phyloP scores from a whole-genome alignment of 768 basidiomycete genomes.

The Phaeotremella fagi region DNA sequence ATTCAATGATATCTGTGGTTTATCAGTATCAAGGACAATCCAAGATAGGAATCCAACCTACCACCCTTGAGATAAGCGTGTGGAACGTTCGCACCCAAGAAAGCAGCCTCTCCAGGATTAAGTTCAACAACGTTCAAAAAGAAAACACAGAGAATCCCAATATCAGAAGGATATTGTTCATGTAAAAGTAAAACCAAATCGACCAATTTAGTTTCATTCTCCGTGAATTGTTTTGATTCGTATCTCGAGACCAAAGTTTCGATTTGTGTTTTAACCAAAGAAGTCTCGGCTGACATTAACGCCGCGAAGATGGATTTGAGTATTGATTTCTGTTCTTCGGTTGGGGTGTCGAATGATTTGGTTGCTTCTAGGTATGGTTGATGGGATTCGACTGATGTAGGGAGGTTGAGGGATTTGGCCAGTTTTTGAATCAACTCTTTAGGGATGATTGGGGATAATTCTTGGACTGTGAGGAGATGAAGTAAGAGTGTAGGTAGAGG shows the following conservation, averaged over 20 bases:
- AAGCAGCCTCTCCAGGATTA: constrained; percentile 81
- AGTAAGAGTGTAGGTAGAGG: constrained; percentile 68
- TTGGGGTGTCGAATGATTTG: constrained; percentile 35
- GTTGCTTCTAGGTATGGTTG: constrained; percentile 41
- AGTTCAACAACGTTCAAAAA: constrained; percentile 80
- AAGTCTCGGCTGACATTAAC: constrained; percentile 68
- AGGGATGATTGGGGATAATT: constrained; percentile 70
- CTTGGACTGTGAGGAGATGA: constrained; percentile 65
- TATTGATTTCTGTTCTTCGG: constrained; percentile 55
- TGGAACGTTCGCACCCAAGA: constrained; percentile 91
- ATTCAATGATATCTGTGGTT: constrained; percentile 84
- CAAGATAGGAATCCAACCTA: constrained; percentile 47
- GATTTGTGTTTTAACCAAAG: constrained; percentile 57
- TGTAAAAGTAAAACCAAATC: constrained; percentile 57
- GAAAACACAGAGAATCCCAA: constrained; percentile 89
- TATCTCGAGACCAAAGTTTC: constrained; percentile 62
- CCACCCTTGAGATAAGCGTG: constrained; percentile 95
- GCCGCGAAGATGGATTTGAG: constrained; percentile 74
- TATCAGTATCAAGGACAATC: neutral
- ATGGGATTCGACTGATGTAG: constrained; percentile 50
- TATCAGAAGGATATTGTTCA: constrained; percentile 79
- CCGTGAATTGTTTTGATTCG: constrained; percentile 51
- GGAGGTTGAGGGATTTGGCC: constrained; percentile 55
- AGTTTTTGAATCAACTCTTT: constrained; percentile 50
- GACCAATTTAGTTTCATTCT: constrained; percentile 46